Evolutionary conservation across 1,284 basidiomycete genomes (phyloP).

Genomic region (Ustilago shanxiensis): DNA sequence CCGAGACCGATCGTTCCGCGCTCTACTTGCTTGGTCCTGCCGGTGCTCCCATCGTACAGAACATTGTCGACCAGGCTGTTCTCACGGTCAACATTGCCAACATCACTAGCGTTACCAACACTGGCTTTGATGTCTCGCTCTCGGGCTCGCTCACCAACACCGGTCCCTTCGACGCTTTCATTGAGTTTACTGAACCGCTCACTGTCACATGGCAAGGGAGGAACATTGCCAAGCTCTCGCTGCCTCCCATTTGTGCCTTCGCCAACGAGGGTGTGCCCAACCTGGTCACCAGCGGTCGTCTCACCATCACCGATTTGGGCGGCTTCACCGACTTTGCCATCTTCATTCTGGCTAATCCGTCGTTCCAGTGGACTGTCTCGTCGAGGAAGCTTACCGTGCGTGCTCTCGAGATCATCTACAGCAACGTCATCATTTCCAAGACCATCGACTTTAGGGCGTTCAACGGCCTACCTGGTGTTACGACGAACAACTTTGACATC

Average conservation of each 20-base stretch:
- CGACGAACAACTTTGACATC: conserved; percentile 77
- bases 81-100: conserved; percentile 77
- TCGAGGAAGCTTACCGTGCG: conserved; percentile 77
- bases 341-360: conserved; percentile 77
- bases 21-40: conserved; percentile 79
- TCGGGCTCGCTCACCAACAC: conserved; percentile 64
- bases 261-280: conserved; percentile 79
- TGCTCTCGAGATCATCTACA: conserved; percentile 80
- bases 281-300: conserved; percentile 72
- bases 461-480: conserved; percentile 75
- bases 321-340: conserved; percentile 78
- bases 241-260: conserved; percentile 79
- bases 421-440: conserved; percentile 78
- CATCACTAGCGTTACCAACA: conserved; percentile 74
- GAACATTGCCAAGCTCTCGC: conserved; percentile 77
- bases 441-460: conserved; percentile 79
- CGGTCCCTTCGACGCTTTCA: conserved; percentile 73
- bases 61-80: conserved; percentile 76
- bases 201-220: conserved; percentile 78
- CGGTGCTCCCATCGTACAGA: conserved; percentile 76
- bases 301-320: conserved; percentile 67
- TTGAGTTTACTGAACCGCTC: conserved; percentile 68
- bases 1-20: conserved; percentile 77
- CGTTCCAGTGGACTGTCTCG: conserved; percentile 80
- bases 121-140: conserved; percentile 69